A percentile compares a stretch with the other conserved stretches of the same genome.
Evolutionary conservation across 2,329 filamentous ascomycete species (phyloP).

Genomic region (Cytospora piceicola): DNA sequence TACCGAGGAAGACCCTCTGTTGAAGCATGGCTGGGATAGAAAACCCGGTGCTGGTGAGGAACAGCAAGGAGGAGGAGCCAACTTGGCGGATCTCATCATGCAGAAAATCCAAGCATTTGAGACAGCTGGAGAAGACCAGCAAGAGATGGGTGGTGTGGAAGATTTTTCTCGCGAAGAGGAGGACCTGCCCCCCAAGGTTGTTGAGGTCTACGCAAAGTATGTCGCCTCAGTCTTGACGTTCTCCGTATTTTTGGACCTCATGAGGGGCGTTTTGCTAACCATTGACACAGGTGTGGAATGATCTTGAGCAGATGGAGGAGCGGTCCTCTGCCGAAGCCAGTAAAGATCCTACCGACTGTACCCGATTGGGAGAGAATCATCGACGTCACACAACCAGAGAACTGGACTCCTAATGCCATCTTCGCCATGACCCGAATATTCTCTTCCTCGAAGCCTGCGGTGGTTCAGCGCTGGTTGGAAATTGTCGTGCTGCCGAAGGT

Average conservation of each 20-base stretch:
- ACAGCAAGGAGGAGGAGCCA: conserved; percentile 63
- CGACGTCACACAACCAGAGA: conserved; percentile 62
- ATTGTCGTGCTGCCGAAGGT: conserved; percentile 86
- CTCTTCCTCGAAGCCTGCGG: conserved; percentile 77
- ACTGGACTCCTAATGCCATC: conserved; percentile 70
- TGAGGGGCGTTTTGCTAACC: conserved; percentile 29
- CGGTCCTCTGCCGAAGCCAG: conserved; percentile 94
- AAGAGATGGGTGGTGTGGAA: conserved; percentile 63
- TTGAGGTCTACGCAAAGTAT: conserved; percentile 91
- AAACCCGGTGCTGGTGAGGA: conserved; percentile 46
- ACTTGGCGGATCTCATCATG: conserved; percentile 90
- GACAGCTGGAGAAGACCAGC: conserved; percentile 54
- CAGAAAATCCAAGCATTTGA: conserved; percentile 94
- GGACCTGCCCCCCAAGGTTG: conserved; percentile 80
- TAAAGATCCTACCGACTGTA: conserved; percentile 93
- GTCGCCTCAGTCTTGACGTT: conserved; percentile 33
- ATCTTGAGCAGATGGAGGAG: conserved; percentile 93
- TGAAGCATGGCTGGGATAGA: conserved; percentile 65
- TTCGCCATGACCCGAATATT: conserved; percentile 94
- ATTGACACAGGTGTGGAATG: conserved; percentile 68
- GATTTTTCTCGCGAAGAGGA: conserved; percentile 70
- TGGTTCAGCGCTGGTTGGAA: conserved; percentile 84
- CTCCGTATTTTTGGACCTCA: conserved; percentile 9
- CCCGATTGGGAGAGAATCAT: conserved; percentile 91
- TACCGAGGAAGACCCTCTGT: conserved; percentile 71